phyloP scores from a whole-genome alignment of 495 filamentous ascomycete species.

The Cryomyces antarcticus region DNA sequence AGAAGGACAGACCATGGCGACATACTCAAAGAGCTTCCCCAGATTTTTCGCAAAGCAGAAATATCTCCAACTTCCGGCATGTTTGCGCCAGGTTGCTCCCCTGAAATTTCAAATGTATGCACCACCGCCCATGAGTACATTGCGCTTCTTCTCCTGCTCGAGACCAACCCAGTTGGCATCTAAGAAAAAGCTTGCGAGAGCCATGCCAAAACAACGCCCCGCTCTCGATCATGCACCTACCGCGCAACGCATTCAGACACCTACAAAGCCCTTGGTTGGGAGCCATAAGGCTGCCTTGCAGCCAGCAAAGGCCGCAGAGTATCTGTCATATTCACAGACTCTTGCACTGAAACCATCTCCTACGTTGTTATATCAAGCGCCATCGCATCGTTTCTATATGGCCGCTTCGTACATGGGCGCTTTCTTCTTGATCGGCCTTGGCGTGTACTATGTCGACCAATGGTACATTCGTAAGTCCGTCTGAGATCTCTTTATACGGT shows the following conservation, averaged over 20 bases:
- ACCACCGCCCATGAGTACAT: background rate
- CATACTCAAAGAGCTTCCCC: too few relatives aligned
- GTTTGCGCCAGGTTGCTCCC: background rate
- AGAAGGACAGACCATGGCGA: too few relatives aligned
- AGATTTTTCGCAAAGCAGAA: background rate
- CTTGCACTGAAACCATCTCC: conserved; percentile 1
- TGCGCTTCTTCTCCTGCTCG: background rate
- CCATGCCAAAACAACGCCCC: background rate
- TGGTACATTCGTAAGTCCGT: background rate
- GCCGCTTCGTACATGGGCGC: background rate
- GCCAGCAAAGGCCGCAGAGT: background rate
- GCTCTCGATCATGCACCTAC: background rate
- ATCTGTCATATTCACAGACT: background rate
- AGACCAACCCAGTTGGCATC: background rate
- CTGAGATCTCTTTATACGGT: background rate
- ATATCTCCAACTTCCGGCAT: background rate
- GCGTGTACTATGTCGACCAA: background rate
- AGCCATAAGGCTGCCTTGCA: background rate
- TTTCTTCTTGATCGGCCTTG: conserved; percentile 1
- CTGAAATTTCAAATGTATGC: background rate
- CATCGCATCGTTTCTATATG: background rate
- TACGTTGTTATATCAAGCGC: conserved; percentile 3
- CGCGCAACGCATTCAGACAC: background rate
- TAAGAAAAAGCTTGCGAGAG: background rate
- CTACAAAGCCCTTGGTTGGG: background rate